phyloP scores from a whole-genome alignment of 148 eudicot species.

The Simmondsia chinensis region DNA sequence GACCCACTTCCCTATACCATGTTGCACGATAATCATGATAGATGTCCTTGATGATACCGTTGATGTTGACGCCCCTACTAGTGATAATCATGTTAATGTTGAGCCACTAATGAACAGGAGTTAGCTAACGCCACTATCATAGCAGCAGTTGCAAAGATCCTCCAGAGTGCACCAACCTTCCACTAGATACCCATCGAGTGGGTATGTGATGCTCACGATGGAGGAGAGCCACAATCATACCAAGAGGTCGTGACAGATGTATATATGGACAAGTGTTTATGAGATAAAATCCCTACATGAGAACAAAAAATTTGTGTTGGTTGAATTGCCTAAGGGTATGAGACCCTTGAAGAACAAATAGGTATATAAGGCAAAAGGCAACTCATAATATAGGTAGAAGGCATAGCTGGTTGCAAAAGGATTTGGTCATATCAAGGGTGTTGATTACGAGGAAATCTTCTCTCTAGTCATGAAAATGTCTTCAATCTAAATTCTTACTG shows the following conservation, averaged over 20 bases:
- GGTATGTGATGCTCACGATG: conserved; percentile 1
- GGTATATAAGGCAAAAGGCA: conserved; percentile 4
- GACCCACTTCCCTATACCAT: background rate
- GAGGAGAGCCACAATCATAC: conserved; percentile 10
- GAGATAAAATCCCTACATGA: conserved; percentile 10
- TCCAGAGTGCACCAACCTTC: background rate
- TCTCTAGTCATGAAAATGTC: conserved; percentile 6
- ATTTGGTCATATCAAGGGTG: conserved; percentile 9
- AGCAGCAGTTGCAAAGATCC: background rate
- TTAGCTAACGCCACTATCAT: background rate
- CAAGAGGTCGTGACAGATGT: background rate
- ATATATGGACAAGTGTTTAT: background rate
- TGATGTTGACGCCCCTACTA: too few species aligned
- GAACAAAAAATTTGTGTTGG: conserved; percentile 3
- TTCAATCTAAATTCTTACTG: conserved; percentile 1
- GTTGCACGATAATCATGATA: background rate
- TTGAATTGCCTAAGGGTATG: conserved; percentile 7
- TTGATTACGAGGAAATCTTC: conserved; percentile 11
- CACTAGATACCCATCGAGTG: background rate
- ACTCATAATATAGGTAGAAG: conserved; percentile 4
- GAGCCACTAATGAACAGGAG: background rate
- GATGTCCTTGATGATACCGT: background rate
- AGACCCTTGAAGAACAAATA: conserved; percentile 13
- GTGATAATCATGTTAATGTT: background rate
- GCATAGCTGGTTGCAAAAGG: conserved; percentile 12